These are phyloP conservation scores for Globisporangium paroecandrum DNA, from an alignment of 352 stramenopile species.

Conservation along the genomic window DNA sequence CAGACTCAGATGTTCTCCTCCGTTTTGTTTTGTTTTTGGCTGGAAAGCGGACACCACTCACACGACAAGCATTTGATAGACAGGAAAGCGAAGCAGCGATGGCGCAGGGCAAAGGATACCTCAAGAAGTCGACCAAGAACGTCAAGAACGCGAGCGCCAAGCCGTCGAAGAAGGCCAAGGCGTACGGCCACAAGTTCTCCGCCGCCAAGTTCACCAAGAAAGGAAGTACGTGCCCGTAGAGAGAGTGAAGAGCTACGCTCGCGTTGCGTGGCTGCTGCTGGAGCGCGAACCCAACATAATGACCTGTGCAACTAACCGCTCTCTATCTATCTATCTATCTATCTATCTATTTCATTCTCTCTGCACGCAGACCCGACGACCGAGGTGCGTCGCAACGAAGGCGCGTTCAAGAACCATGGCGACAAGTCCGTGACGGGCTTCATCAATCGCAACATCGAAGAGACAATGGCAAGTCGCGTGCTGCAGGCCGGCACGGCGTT, in stretches of 20 bases:
- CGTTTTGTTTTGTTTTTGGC: not conserved
- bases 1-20: not conserved
- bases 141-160: constrained; percentile 73
- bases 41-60: not conserved
- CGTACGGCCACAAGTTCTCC: constrained; percentile 79
- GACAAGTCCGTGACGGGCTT: constrained; percentile 73
- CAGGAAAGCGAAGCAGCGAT: constrained; percentile 26
- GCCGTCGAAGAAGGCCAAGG: constrained; percentile 62
- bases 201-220: constrained; percentile 86
- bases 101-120: constrained; percentile 77
- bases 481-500: constrained; percentile 65
- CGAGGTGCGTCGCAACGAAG: constrained; percentile 70
- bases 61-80: not conserved
- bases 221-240: constrained; percentile 58
- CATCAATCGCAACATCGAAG: constrained; percentile 88
- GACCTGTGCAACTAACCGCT: not conserved
- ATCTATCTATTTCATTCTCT: not conserved
- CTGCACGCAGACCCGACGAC: constrained; percentile 60
- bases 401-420: constrained; percentile 73
- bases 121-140: constrained; percentile 74
- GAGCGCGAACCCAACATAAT: not conserved
- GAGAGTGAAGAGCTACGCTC: not conserved
- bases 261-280: not conserved
- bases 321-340: not conserved
- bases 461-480: constrained; percentile 84